Base-by-base conservation (phyloP, 768 basidiomycete genomes). In the Boletus huronensis region DNA sequence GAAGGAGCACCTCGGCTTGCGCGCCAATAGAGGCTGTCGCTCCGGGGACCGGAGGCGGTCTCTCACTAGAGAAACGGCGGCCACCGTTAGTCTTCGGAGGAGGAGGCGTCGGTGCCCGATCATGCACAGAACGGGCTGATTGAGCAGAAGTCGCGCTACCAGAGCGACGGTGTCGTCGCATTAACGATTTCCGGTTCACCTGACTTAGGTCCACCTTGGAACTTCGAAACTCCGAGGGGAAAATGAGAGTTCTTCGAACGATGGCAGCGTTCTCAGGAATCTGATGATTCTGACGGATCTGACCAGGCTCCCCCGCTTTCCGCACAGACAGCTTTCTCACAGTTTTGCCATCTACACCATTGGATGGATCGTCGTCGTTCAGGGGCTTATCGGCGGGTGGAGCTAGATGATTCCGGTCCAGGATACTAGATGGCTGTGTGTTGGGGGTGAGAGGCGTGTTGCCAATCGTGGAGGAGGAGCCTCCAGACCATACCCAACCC, bases 61-160 rank as follows among this genome's bases (percentile, higher is more conserved):
- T 73, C 61, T 86, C 84, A 54, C 72, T 75, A 21, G 88, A 87
- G 72, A 90, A 89, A 35, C 87, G 82, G 57, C 79, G 79, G 31
- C 70, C 59, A 36, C 68, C 67, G 44, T 77, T 74, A 5, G 80
- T 73, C 58, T 81, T 81, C 14, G 87, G 83, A 31, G 91, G 91
- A 17, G 90, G 91, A n/a, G 90, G 90, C 8, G 91, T 93, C 11
- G 90, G 90, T 13, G 75, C 86, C 49, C 90, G 86, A 60, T 93
- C 91, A 60, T 88, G 85, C 28, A 91, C 77, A 40, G 90, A 91
- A 53, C 85, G 84, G 60, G 73, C 81, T 0, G 90, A 92, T 17
- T 77, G 73, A 13, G 81, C 84, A 25, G 79, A 82, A 19, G 68
- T 69, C 11, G 78, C 76, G 58, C 90, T 88, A 17, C 77, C 76